phyloP scores from a whole-genome alignment of 2,329 filamentous ascomycete genomes.

The Fusarium illudens region DNA sequence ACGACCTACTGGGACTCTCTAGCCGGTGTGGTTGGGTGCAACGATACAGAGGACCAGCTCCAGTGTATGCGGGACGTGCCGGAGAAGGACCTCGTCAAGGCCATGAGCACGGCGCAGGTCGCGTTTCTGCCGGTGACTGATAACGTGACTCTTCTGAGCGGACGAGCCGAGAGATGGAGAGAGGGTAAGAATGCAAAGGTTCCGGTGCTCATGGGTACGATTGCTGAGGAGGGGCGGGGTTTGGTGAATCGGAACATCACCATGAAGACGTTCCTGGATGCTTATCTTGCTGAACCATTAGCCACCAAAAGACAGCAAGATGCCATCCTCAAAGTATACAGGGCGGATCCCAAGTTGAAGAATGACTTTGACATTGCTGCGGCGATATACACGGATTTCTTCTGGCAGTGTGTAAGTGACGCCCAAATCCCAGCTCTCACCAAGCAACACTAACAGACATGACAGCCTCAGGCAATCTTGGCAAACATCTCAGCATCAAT shows the following conservation, averaged over 20 bases:
- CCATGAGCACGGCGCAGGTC: conserved; percentile 5
- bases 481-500: conserved; percentile 33
- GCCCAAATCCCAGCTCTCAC: background rate
- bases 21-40: conserved; percentile 28
- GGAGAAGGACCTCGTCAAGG: conserved; percentile 19
- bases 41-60: conserved; percentile 5
- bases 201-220: conserved; percentile 39
- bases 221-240: conserved; percentile 36
- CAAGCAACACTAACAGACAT: background rate
- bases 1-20: conserved; percentile 26
- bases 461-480: conserved; percentile 37
- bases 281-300: conserved; percentile 24
- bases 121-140: conserved; percentile 31
- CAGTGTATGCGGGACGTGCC: conserved; percentile 36
- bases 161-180: conserved; percentile 33
- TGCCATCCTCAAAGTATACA: conserved; percentile 31
- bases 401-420: conserved; percentile 42
- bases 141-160: conserved; percentile 24
- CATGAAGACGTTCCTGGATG: conserved; percentile 28
- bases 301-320: conserved; percentile 12
- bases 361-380: conserved; percentile 40
- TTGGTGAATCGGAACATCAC: conserved; percentile 37
- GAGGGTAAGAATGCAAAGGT: conserved; percentile 26
- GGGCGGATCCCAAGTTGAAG: conserved; percentile 4
- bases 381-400: conserved; percentile 41